Conservation (phyloP, 345 rosid species). For the Bruguiera gymnorhiza region DNA sequence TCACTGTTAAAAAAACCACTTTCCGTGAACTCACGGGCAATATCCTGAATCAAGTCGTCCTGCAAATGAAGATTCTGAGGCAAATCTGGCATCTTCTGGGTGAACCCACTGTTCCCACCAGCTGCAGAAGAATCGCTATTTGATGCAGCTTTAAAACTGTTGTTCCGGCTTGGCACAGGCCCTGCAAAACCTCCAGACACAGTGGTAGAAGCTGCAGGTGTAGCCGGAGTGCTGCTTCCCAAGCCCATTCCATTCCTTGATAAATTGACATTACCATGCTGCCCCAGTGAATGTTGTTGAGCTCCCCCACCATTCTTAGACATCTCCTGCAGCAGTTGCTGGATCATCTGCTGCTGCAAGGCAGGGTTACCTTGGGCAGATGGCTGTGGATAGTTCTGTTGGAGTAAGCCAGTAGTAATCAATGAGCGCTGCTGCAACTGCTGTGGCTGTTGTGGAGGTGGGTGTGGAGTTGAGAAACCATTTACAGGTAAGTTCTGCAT, state of each 20-base stretch:
- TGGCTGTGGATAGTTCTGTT: slow-evolving; percentile 46
- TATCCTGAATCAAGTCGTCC: slow-evolving; percentile 61
- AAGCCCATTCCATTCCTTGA: slow-evolving; percentile 38
- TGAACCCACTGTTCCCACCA: slow-evolving; percentile 40
- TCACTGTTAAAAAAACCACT: slow-evolving; percentile 63
- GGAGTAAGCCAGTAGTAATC: slow-evolving; percentile 45
- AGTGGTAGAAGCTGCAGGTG: slow-evolving; percentile 36
- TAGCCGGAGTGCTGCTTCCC: slow-evolving; percentile 39
- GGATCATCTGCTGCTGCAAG: slow-evolving; percentile 75
- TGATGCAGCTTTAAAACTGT: slow-evolving; percentile 58
- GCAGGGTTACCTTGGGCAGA: slow-evolving; percentile 58
- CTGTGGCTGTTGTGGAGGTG: slow-evolving; percentile 48
- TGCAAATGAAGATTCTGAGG: slow-evolving; percentile 49
- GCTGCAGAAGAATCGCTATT: slow-evolving; percentile 58
- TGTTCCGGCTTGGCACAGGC: slow-evolving; percentile 52
- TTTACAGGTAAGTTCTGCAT: slow-evolving; percentile 51
- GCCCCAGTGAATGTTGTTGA: slow-evolving; percentile 50
- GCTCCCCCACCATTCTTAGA: slow-evolving; percentile 42
- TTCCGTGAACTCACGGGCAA: slow-evolving; percentile 58
- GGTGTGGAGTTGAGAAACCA: slow-evolving; percentile 45
- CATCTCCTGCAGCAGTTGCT: slow-evolving; percentile 77
- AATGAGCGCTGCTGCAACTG: slow-evolving; percentile 47
- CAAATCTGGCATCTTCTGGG: slow-evolving; percentile 44
- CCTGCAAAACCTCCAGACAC: slow-evolving; percentile 40
- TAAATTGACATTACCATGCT: slow-evolving; percentile 33